Evolutionary conservation across 495 filamentous ascomycete species (phyloP).

Genomic region (Daldinia grandis): DNA sequence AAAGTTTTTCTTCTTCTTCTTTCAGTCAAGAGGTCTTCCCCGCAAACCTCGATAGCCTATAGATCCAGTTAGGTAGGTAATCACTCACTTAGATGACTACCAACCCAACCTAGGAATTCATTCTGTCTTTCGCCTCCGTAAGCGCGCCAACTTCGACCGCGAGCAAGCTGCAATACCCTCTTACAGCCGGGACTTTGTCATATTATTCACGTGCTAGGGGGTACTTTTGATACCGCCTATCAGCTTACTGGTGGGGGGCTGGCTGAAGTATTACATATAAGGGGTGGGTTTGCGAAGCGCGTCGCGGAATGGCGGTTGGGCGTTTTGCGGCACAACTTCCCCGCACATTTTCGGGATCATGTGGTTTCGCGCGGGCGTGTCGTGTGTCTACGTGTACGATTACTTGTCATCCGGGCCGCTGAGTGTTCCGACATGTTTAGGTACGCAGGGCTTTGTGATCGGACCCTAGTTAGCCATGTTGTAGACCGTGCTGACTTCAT

Average conservation of each 20-base stretch:
- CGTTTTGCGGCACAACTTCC: constrained; percentile 17
- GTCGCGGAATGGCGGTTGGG: constrained; percentile 17
- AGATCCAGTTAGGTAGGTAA: background rate
- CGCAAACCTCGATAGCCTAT: constrained; percentile 15
- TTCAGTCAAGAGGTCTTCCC: constrained; percentile 34
- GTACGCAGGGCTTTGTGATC: background rate
- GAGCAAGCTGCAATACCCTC: constrained; percentile 26
- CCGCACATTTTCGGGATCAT: constrained; percentile 35
- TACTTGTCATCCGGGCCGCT: background rate
- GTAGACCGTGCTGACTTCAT: background rate
- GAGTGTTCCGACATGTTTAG: background rate
- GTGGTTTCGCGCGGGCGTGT: constrained; percentile 12
- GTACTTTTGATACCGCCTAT: background rate
- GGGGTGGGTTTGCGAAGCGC: background rate
- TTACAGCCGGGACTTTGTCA: background rate
- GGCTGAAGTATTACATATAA: constrained; percentile 10
- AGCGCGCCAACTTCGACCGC: constrained; percentile 15
- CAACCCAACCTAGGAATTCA: too few species aligned
- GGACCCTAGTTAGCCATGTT: background rate
- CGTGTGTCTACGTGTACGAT: background rate
- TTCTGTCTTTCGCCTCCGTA: background rate
- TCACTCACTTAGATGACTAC: background rate
- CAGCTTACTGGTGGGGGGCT: constrained; percentile 24
- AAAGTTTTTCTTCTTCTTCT: constrained; percentile 15
- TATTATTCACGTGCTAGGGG: constrained; percentile 18